Percentiles rank a stretch among this genome's conserved stretches.
Evolutionary conservation across 495 filamentous ascomycete genomes (phyloP).

Genomic region (Aspergillus panamensis): DNA sequence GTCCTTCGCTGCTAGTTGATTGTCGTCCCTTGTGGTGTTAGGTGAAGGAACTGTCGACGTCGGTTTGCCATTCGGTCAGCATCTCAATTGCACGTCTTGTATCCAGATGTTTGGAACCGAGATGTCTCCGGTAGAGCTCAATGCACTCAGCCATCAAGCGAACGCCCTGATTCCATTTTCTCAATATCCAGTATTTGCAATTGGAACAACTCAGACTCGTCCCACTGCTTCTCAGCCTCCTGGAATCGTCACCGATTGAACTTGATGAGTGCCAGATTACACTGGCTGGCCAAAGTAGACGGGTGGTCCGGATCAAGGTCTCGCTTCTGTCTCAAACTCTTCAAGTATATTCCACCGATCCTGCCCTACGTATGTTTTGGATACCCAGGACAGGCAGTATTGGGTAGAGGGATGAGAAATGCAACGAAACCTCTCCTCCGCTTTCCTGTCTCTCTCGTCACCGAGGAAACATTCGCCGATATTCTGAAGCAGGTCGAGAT

Average conservation of each 20-base stretch:
- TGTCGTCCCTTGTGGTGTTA: too few relatives aligned
- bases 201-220: slow-evolving; percentile 24
- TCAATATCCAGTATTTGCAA: slow-evolving; percentile 9
- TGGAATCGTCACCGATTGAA: not conserved
- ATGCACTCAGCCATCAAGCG: not conserved
- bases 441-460: not conserved
- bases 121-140: not conserved
- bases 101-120: not conserved
- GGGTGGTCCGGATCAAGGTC: not conserved
- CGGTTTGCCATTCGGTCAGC: not conserved
- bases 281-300: not conserved
- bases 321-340: not conserved
- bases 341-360: not conserved
- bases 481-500: not conserved
- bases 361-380: not conserved
- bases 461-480: not conserved
- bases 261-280: not conserved
- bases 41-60: too few relatives aligned
- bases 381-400: not conserved
- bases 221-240: slow-evolving; percentile 15
- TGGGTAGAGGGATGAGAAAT: not conserved
- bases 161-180: not conserved
- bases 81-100: not conserved
- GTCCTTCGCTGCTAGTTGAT: too few relatives aligned
- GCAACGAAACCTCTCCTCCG: not conserved